These are phyloP conservation scores for Trypanosoma brucei DNA, from an alignment of 208 protist genomes.

Conservation along the genomic window DNA sequence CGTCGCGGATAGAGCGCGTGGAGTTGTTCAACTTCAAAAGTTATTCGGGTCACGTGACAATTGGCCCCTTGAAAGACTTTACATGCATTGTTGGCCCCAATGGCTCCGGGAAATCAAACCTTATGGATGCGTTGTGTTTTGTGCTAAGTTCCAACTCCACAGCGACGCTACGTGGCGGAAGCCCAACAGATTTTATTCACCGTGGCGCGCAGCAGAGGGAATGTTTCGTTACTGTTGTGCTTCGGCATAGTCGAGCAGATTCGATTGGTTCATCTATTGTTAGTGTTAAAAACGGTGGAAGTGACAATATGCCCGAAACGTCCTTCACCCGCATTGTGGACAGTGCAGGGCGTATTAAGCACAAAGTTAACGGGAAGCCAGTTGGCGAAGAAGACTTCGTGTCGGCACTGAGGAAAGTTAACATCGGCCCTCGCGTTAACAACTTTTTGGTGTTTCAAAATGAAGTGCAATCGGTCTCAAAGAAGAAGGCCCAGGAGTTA, in stretches of 20 bases:
- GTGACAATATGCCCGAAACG: constrained; percentile 35
- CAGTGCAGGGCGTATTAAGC: constrained; percentile 41
- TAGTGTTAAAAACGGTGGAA: neutral
- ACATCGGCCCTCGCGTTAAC: constrained; percentile 85
- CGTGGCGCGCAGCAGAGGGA: constrained; percentile 41
- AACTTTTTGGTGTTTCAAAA: constrained; percentile 97
- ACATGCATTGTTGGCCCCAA: constrained; percentile 99
- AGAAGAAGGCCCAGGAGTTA: constrained; percentile 93
- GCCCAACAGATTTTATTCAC: constrained; percentile 92
- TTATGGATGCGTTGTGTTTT: constrained; percentile 99
- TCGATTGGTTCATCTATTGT: neutral
- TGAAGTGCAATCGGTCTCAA: constrained; percentile 94
- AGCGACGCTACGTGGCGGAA: constrained; percentile 68
- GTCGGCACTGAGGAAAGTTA: constrained; percentile 56
- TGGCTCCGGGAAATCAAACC: constrained; percentile 97
- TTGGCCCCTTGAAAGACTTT: constrained; percentile 97
- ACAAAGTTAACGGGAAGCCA: constrained; percentile 72
- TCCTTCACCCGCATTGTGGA: constrained; percentile 78
- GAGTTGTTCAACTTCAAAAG: constrained; percentile 99
- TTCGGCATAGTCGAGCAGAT: constrained; percentile 30
- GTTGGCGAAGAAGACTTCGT: constrained; percentile 85
- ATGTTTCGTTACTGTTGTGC: constrained; percentile 77
- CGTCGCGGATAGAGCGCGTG: constrained; percentile 75
- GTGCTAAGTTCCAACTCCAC: constrained; percentile 87
- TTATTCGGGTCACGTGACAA: constrained; percentile 90